These are phyloP conservation scores for Sugiyamaella marilandica DNA, from an alignment of 805 yeast genomes.

Conservation along the genomic window DNA sequence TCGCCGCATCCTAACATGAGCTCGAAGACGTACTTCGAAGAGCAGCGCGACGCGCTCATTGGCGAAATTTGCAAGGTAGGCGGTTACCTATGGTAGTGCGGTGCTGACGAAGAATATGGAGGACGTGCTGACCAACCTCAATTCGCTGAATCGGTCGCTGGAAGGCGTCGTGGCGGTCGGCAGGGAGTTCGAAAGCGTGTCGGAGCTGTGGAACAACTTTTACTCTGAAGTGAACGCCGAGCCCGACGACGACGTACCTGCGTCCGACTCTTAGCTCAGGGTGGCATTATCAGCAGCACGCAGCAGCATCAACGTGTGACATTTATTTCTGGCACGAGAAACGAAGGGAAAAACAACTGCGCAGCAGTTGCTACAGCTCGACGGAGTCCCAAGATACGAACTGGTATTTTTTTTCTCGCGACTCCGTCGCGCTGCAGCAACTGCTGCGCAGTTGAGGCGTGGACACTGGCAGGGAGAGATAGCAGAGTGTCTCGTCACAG, in stretches of 20 bases:
- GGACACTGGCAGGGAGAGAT: too few species aligned
- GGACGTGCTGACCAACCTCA: constrained; percentile 58
- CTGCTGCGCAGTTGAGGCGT: too few species aligned
- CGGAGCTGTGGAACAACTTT: constrained; percentile 65
- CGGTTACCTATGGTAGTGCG: neutral
- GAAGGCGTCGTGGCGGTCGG: constrained; percentile 69
- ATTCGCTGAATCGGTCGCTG: constrained; percentile 60
- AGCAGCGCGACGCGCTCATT: constrained; percentile 54
- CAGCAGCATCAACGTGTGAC: too few species aligned
- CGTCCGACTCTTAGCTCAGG: too few species aligned
- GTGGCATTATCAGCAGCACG: too few species aligned
- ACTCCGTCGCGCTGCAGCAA: too few species aligned
- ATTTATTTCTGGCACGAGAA: too few species aligned
- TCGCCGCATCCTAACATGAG: neutral
- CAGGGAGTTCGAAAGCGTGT: constrained; percentile 66
- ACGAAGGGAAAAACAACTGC: too few species aligned
- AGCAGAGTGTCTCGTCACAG: neutral
- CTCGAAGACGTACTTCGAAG: constrained; percentile 44
- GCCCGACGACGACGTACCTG: too few species aligned
- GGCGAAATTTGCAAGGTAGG: constrained; percentile 46
- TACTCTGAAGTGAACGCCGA: constrained; percentile 31
- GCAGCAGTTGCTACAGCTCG: too few species aligned
- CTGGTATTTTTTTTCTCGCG: too few species aligned
- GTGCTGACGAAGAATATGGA: constrained; percentile 41
- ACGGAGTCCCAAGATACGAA: too few species aligned